Base-by-base conservation (phyloP, 2,329 filamentous ascomycete species). In the Penicillium carneum region DNA sequence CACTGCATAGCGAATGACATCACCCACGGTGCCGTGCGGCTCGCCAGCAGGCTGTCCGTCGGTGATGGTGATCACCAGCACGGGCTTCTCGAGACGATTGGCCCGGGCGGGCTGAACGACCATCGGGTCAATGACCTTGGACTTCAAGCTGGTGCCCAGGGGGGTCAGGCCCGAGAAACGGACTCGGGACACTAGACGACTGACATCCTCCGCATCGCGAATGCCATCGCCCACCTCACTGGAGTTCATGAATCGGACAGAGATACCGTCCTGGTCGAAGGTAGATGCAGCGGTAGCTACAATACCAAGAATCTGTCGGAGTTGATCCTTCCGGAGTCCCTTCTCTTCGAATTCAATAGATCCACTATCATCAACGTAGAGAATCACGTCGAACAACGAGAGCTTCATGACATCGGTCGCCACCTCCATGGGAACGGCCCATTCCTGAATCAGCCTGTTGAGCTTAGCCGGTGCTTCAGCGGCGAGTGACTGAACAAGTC, bases 241-340 rank as follows among this genome's bases (percentile, higher is more conserved):
- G 12, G 84, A 84, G 78, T 90, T 90, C 88, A 90, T 90, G 81
- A 90, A 90, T 47, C 88, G 87, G 41, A 90, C 78, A 31, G 84
- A 84, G 63, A 90, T 88, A 43, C 88, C 88, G 69, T 90, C 88
- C 36, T 86, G 81, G 65, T 90, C 88, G 69, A 90, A 90, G n/a
- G 89, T 82, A 2, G 87, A 87, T 3, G 87, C 86, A 8, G 87
- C 87, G 60, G 84, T 88, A 20, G 87, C 84, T 54, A 89, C 87
- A 52, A 86, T 84, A 50, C 84, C 81, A 64, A 90, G 75, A 68
- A 90, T 89, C 67, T 89, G 80, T 71, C 84, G 84, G 66, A 90
- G 78, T 67, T 90, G 87, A 64, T 87, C 84, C 77, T 90, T 89
- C 62, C 88, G 86, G 69, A 87, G 83, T 45, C 87, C 88, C 59